phyloP scores from a whole-genome alignment of 1,139 yeast genomes.

The Nakaseomyces uthaithaninus region DNA sequence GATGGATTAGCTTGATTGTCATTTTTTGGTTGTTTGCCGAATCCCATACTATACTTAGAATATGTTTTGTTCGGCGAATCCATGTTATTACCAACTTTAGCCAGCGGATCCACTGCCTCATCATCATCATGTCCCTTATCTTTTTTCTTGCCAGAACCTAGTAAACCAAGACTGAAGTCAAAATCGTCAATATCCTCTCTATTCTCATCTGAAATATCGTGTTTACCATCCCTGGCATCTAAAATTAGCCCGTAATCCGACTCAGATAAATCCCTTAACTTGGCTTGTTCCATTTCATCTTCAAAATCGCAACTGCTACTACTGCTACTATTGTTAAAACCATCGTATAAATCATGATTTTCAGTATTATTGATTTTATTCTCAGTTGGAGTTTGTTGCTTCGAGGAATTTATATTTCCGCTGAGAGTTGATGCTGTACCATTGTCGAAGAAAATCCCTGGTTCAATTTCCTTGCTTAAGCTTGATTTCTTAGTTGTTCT shows the following conservation, averaged over 20 bases:
- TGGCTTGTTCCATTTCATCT: conserved; percentile 15
- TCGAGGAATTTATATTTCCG: neutral
- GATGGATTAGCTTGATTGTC: conserved; percentile 13
- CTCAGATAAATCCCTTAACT: conserved; percentile 12
- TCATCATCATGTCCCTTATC: conserved; percentile 20
- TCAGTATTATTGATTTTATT: neutral
- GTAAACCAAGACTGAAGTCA: conserved; percentile 23
- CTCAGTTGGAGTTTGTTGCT: neutral
- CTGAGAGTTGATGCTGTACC: neutral
- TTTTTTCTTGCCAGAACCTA: conserved; percentile 23
- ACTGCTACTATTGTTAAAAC: conserved; percentile 9
- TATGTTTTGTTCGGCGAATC: conserved; percentile 10
- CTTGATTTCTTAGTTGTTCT: conserved; percentile 23
- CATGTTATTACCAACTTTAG: conserved; percentile 13
- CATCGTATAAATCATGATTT: conserved; percentile 1
- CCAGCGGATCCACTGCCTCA: conserved; percentile 29
- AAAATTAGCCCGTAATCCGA: conserved; percentile 13
- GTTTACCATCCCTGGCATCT: conserved; percentile 12
- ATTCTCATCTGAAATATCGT: conserved; percentile 10
- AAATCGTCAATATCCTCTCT: conserved; percentile 17
- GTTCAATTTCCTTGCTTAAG: conserved; percentile 22
- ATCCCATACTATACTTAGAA: conserved; percentile 8
- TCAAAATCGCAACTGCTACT: conserved; percentile 13
- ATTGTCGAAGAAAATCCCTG: conserved; percentile 6
- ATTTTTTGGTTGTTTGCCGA: conserved; percentile 12